Evolutionary conservation across 2,329 filamentous ascomycete species (phyloP).

Genomic region (Phialocephala sp.): DNA sequence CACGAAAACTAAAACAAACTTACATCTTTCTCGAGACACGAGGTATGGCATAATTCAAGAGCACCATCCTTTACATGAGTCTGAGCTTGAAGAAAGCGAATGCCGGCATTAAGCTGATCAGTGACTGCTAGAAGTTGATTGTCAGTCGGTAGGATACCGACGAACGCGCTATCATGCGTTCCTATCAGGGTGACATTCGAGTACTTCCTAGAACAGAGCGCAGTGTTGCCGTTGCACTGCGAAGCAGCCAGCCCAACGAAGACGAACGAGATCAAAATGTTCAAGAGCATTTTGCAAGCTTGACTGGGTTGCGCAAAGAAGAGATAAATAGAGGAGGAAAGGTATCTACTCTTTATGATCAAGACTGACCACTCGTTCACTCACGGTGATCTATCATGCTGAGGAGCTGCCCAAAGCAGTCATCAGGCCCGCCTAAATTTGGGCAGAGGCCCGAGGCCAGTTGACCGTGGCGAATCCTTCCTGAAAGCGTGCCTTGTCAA

Average conservation of each 20-base stretch:
- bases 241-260: constrained; percentile 13
- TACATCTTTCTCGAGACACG: constrained; percentile 59
- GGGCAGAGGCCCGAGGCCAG: not conserved
- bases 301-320: constrained; percentile 7
- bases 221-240: constrained; percentile 72
- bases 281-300: constrained; percentile 23
- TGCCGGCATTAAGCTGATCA: constrained; percentile 64
- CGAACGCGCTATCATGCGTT: constrained; percentile 62
- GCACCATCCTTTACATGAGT: constrained; percentile 33
- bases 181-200: constrained; percentile 78
- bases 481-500: not conserved
- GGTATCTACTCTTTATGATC: constrained; percentile 2
- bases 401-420: constrained; percentile 4
- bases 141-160: constrained; percentile 38
- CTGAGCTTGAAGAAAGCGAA: constrained; percentile 71
- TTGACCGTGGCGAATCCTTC: not conserved
- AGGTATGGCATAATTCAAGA: constrained; percentile 58
- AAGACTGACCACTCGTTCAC: too few species aligned
- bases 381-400: not conserved
- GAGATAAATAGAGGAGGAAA: not conserved
- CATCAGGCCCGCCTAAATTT: constrained; percentile 3
- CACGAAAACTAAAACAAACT: not conserved
- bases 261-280: constrained; percentile 16
- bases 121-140: constrained; percentile 67
- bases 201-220: constrained; percentile 74